A percentile compares a stretch with the other conserved stretches of the same genome.
Evolutionary conservation across 2,329 filamentous ascomycete genomes (phyloP).

Genomic region (Fusarium nygamai): DNA sequence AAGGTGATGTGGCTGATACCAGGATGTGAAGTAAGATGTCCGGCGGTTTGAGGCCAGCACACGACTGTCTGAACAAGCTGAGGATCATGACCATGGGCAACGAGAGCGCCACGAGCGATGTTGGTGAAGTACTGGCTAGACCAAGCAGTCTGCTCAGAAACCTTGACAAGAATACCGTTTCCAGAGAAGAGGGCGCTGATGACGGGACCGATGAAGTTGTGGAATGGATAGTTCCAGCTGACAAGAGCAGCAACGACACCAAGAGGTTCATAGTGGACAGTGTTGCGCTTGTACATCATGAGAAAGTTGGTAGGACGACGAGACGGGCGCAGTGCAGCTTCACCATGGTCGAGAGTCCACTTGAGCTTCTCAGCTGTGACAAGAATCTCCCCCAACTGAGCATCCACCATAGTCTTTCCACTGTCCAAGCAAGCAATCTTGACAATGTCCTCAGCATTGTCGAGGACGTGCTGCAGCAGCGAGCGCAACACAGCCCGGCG

Average conservation of each 20-base stretch:
- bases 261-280: constrained; percentile 88
- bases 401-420: constrained; percentile 96
- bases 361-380: constrained; percentile 93
- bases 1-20: constrained; percentile 91
- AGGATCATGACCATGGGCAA: constrained; percentile 83
- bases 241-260: constrained; percentile 93
- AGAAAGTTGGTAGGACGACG: constrained; percentile 86
- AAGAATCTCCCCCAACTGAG: constrained; percentile 91
- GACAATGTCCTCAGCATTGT: constrained; percentile 89
- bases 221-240: constrained; percentile 97
- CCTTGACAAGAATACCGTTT: constrained; percentile 92
- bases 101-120: constrained; percentile 81
- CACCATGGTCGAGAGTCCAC: constrained; percentile 93
- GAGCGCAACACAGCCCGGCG: constrained; percentile 82
- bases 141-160: constrained; percentile 96
- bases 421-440: constrained; percentile 88
- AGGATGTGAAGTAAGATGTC: constrained; percentile 84
- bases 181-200: constrained; percentile 92
- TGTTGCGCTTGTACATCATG: constrained; percentile 95
- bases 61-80: constrained; percentile 84
- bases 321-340: constrained; percentile 78
- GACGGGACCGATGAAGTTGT: constrained; percentile 91
- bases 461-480: constrained; percentile 83
- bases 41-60: constrained; percentile 87
- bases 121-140: constrained; percentile 83